Conservation (phyloP, 2,329 filamentous ascomycete species). For the Hypoxylon sp. region DNA sequence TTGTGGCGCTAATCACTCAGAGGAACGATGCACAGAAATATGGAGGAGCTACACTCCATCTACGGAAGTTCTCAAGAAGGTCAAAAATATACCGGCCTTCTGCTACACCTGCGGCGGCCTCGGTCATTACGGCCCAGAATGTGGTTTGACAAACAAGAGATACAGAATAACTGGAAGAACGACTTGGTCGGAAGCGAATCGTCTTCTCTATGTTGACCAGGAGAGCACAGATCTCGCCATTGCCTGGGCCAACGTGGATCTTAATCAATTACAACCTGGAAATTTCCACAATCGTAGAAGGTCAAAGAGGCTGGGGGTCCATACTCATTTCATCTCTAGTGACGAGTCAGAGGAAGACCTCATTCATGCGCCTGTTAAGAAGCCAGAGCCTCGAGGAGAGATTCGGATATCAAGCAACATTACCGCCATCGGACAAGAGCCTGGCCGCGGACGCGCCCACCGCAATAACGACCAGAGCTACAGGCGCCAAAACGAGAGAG, state of each 20-base stretch:
- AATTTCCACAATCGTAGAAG: conserved; percentile 51
- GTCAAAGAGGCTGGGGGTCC: conserved; percentile 47
- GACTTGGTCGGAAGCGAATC: conserved; percentile 68
- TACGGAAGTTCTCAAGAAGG: conserved; percentile 59
- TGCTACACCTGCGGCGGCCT: conserved; percentile 70
- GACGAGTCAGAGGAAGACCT: conserved; percentile 55
- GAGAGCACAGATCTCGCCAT: conserved; percentile 59
- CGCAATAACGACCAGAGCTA: conserved; percentile 28
- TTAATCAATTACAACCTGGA: not conserved
- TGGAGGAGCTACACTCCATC: conserved; percentile 71
- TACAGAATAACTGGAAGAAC: conserved; percentile 54
- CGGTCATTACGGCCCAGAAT: conserved; percentile 72
- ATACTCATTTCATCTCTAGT: conserved; percentile 54
- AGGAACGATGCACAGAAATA: conserved; percentile 70
- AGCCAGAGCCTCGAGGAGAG: conserved; percentile 40
- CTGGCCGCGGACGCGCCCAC: conserved; percentile 19
- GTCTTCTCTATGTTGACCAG: conserved; percentile 65
- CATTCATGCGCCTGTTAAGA: conserved; percentile 49
- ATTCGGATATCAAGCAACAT: conserved; percentile 54
- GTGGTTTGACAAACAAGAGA: conserved; percentile 55
- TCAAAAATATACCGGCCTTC: conserved; percentile 64
- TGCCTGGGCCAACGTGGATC: conserved; percentile 47
- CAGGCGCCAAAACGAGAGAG: conserved; percentile 30
- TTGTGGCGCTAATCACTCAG: conserved; percentile 72
- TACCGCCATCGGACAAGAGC: conserved; percentile 30